Evolutionary conservation across 345 rosid genomes (phyloP), one percentile per base, ranked within the genome.

Genomic region (Aquilaria yunnanensis): DNA sequence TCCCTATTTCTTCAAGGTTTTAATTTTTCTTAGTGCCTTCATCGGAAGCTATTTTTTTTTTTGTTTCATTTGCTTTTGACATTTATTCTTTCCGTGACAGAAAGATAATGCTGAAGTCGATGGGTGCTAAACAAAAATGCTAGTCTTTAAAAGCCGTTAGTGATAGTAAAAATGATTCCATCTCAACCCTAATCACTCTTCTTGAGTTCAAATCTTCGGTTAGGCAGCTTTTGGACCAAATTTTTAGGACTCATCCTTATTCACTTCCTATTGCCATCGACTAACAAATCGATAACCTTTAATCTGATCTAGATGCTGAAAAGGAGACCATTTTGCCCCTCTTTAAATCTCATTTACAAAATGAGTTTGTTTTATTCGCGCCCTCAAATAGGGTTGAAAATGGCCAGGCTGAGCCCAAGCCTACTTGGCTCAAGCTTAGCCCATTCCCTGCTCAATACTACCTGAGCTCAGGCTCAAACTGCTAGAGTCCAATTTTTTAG

Each of bases 221-320:
- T 0, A 97, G 98, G 31, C 94, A 84, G 84, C 81, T 93, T 61
- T 65, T 93, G 77, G 79, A 72, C 2, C 92, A 90, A 67, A 84
- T 93, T 63, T 70, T 93, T 75, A 85, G 73, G 67, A 87, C 87
- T 59, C 98, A 87, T 84, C 92, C 96, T 12, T 92, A 93, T 81
- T 71, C 90, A 16, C 75, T 89, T 52, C 90, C 85, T 12, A 74
- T 83, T 1, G 88, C 96, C 1, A 75, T 89, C 68, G 98, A 90
- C 73, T 87, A 90, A 67, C 98, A 93, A 73, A 90, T 93, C 60
- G 89, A 83, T 73, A 87, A 84, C 64, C 80, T 93, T 70, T 85
- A 81, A 37, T 67, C 69, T 23, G 94, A 84, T 48, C 76, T 80
- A 67, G 87, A 87, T 52, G 60, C 75, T 23, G 78, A 63, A 62